These are phyloP conservation scores for Daldinia grandis DNA, from an alignment of 495 filamentous ascomycete species.

Conservation along the genomic window DNA sequence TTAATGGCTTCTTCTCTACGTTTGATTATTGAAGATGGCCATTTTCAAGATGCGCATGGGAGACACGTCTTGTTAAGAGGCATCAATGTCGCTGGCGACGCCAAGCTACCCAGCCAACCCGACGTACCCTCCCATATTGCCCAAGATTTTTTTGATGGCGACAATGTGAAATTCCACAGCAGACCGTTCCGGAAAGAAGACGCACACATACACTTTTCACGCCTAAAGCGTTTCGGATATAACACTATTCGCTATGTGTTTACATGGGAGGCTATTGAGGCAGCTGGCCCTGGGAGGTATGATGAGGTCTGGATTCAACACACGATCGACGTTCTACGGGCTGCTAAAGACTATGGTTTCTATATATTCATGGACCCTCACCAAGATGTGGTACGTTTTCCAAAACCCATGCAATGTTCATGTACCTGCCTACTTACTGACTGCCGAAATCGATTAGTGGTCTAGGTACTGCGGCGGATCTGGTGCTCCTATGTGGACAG, in stretches of 20 bases:
- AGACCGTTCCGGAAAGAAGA: slow-evolving; percentile 85
- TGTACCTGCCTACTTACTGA: slow-evolving; percentile 21
- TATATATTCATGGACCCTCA: slow-evolving; percentile 98
- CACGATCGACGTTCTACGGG: slow-evolving; percentile 82
- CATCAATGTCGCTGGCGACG: slow-evolving; percentile 72
- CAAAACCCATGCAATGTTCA: slow-evolving; percentile 11
- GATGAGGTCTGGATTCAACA: slow-evolving; percentile 93
- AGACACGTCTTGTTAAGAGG: slow-evolving; percentile 66
- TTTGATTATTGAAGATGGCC: slow-evolving; percentile 81
- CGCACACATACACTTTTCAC: slow-evolving; percentile 86
- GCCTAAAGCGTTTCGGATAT: slow-evolving; percentile 87
- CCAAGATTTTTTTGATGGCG: slow-evolving; percentile 89
- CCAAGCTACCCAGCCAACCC: slow-evolving; percentile 75
- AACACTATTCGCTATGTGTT: slow-evolving; percentile 97
- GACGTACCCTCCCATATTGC: slow-evolving; percentile 80
- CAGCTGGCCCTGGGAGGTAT: slow-evolving; percentile 90
- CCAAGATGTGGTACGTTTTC: slow-evolving; percentile 82
- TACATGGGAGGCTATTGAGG: slow-evolving; percentile 99
- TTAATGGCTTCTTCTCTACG: slow-evolving; percentile 57
- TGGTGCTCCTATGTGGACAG: slow-evolving; percentile 96
- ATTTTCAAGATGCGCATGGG: slow-evolving; percentile 72
- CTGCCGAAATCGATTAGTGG: slow-evolving; percentile 66
- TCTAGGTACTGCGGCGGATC: slow-evolving; percentile 93
- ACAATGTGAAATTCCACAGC: slow-evolving; percentile 87
- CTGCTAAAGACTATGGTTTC: slow-evolving; percentile 90